phyloP scores from a whole-genome alignment of 1,284 basidiomycete species.

The Heterobasidion annosum region DNA sequence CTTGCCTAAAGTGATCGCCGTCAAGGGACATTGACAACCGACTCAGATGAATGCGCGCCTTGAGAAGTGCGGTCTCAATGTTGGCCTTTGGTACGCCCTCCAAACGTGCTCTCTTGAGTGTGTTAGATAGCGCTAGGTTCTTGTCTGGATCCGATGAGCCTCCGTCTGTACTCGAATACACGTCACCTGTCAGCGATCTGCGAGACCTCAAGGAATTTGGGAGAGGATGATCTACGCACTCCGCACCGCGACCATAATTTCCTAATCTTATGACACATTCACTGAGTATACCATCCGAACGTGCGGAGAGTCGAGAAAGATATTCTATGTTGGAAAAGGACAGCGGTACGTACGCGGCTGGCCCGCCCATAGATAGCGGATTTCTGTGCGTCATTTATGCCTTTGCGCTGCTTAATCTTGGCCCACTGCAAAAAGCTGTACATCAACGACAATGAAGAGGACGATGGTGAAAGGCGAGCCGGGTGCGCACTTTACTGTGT shows the following conservation, averaged over 20 bases:
- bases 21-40: background rate
- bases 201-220: background rate
- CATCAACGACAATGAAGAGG: background rate
- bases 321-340: background rate
- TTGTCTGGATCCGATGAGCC: constrained; percentile 56
- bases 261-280: constrained; percentile 31
- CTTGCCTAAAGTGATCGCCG: constrained; percentile 29
- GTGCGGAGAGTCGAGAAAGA: background rate
- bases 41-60: constrained; percentile 29
- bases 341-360: constrained; percentile 37
- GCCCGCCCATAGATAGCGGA: constrained; percentile 52
- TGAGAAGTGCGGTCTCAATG: constrained; percentile 62
- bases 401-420: constrained; percentile 81
- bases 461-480: background rate
- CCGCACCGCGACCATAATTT: constrained; percentile 61
- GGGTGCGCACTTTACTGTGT: constrained; percentile 51
- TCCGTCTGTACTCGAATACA: constrained; percentile 33
- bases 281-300: background rate
- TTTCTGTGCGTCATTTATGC: constrained; percentile 59
- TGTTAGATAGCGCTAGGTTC: constrained; percentile 55
- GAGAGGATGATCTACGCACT: constrained; percentile 29
- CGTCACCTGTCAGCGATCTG: background rate
- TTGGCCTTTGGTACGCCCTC: constrained; percentile 72
- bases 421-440: constrained; percentile 52
- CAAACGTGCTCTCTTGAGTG: constrained; percentile 53